These are phyloP conservation scores for Lachancea sp. DNA, from an alignment of 805 yeast species.

Conservation along the genomic window DNA sequence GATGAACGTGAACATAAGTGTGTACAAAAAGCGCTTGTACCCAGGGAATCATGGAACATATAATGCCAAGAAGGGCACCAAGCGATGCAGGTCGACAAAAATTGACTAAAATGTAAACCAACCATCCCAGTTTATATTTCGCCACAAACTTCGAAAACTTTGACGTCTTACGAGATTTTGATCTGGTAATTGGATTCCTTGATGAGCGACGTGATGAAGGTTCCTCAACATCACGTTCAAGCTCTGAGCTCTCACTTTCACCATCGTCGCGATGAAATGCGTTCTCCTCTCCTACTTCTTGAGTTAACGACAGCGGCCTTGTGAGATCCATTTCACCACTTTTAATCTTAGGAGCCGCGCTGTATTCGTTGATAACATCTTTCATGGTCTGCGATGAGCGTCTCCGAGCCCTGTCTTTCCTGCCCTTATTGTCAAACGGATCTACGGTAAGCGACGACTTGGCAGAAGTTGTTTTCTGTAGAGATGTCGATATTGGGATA, in stretches of 20 bases:
- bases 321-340: constrained; percentile 30
- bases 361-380: constrained; percentile 40
- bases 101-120: constrained; percentile 39
- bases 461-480: background rate
- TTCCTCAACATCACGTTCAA: too few species aligned
- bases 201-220: too few species aligned
- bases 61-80: constrained; percentile 57
- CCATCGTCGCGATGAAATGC: constrained; percentile 11
- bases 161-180: constrained; percentile 3
- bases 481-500: background rate
- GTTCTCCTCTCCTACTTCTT: constrained; percentile 25
- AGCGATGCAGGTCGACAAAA: constrained; percentile 66
- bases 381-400: constrained; percentile 33
- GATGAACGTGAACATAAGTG: constrained; percentile 44
- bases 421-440: background rate
- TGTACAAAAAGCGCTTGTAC: constrained; percentile 60
- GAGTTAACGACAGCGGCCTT: constrained; percentile 28
- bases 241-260: constrained; percentile 1
- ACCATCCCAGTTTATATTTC: constrained; percentile 30
- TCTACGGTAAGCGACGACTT: background rate
- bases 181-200: background rate
- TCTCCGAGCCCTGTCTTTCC: constrained; percentile 6
- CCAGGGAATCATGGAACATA: constrained; percentile 83
- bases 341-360: constrained; percentile 26
- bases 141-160: constrained; percentile 21